Conservation (phyloP, 257 asterid genomes). For the Solanum microdontum region DNA sequence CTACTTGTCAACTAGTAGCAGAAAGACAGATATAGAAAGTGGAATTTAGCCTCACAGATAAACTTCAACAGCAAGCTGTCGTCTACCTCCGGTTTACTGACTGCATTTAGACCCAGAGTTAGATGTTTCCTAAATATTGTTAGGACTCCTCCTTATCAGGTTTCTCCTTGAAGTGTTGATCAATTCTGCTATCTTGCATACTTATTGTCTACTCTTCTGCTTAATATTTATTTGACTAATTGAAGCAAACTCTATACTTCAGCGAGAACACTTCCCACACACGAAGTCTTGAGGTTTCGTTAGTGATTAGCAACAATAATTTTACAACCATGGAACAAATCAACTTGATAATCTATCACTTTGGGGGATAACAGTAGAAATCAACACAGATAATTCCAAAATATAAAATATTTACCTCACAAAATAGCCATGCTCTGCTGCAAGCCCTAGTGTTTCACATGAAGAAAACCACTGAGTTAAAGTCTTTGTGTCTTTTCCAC, state of each 20-base stretch:
- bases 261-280: background rate
- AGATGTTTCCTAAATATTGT: background rate
- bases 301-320: background rate
- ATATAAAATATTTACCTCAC: slow-evolving; percentile 29
- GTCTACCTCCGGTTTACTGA: background rate
- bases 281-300: background rate
- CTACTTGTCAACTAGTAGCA: background rate
- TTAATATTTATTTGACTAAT: background rate
- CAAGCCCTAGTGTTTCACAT: slow-evolving; percentile 52
- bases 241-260: background rate
- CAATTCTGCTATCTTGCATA: background rate
- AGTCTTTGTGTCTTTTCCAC: slow-evolving; percentile 59
- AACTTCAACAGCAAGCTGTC: background rate
- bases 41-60: background rate
- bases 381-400: background rate
- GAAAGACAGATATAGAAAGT: background rate
- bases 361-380: background rate
- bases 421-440: slow-evolving; percentile 82
- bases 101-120: background rate
- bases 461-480: slow-evolving; percentile 57
- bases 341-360: background rate
- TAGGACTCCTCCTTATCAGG: background rate
- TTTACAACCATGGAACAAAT: background rate
- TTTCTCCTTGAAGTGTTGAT: background rate
- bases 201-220: background rate